These are phyloP conservation scores for Polytrichum formosum DNA, from an alignment of 225 moss, liverwort and hornwort genomes.

Conservation along the genomic window DNA sequence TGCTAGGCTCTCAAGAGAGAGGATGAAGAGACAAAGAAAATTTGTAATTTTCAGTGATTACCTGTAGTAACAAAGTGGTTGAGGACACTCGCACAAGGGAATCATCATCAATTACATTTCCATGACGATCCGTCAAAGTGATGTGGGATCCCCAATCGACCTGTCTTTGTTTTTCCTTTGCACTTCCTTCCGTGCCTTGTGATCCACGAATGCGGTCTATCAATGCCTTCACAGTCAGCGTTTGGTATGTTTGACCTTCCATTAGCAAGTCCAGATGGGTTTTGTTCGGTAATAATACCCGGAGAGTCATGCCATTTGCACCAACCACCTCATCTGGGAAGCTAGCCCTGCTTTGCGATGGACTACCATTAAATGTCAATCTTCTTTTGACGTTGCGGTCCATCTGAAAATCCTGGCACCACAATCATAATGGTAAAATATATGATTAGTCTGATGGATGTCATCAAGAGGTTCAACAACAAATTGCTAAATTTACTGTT, in stretches of 20 bases:
- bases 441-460: no score
- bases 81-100: neutral
- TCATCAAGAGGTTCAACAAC: no score
- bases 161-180: constrained; percentile 3
- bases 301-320: no score
- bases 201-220: neutral
- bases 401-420: no score
- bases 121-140: neutral
- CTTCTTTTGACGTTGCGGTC: no score
- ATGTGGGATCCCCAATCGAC: constrained; percentile 12
- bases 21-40: no score
- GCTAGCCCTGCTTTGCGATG: no score
- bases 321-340: no score
- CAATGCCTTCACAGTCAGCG: neutral
- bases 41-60: neutral
- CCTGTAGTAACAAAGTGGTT: constrained; percentile 5
- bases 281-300: constrained; percentile 8
- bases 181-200: neutral
- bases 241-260: neutral
- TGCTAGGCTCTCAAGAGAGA: neutral
- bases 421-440: no score
- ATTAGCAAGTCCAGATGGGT: constrained; percentile 4
- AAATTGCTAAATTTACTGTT: no score
- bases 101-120: constrained; percentile 5
- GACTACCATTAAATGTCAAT: no score